Evolutionary conservation across 1,284 basidiomycete species (phyloP).

Genomic region (Chalciporus piperatoides): DNA sequence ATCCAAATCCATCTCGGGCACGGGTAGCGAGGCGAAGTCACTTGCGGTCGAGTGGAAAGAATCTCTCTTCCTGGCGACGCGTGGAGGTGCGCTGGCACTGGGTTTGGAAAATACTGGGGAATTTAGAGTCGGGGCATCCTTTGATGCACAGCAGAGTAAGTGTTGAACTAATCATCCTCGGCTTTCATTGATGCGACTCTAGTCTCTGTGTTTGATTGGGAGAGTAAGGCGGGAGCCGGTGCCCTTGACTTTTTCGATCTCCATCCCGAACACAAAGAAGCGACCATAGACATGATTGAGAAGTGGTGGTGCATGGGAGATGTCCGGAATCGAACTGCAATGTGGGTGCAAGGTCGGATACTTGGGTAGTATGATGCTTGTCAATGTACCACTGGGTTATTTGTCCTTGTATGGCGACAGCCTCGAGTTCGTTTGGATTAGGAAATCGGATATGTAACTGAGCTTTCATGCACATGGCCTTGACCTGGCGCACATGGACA

Average conservation of each 20-base stretch:
- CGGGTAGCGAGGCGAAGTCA: conserved; percentile 13
- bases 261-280: conserved; percentile 16
- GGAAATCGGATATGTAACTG: background rate
- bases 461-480: conserved; percentile 5
- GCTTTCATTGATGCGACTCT: background rate
- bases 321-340: conserved; percentile 52
- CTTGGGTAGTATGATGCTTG: conserved; percentile 8
- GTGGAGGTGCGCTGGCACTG: conserved; percentile 69
- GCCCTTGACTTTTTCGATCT: conserved; percentile 68
- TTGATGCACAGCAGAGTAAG: conserved; percentile 81
- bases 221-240: conserved; percentile 59
- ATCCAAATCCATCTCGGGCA: conserved; percentile 1
- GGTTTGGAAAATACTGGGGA: conserved; percentile 49
- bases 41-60: conserved; percentile 76
- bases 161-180: conserved; percentile 8
- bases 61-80: conserved; percentile 72
- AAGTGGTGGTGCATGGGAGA: conserved; percentile 89
- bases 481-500: conserved; percentile 9
- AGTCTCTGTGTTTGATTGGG: conserved; percentile 58
- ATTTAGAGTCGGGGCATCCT: conserved; percentile 66
- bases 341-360: conserved; percentile 71
- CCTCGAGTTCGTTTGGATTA: conserved; percentile 8
- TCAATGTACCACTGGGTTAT: no score
- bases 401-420: background rate
- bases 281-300: conserved; percentile 62